A percentile compares a stretch with the other conserved stretches of the same genome.
phyloP scores from a whole-genome alignment of 495 filamentous ascomycete genomes.

The Lophiotrema nucula region DNA sequence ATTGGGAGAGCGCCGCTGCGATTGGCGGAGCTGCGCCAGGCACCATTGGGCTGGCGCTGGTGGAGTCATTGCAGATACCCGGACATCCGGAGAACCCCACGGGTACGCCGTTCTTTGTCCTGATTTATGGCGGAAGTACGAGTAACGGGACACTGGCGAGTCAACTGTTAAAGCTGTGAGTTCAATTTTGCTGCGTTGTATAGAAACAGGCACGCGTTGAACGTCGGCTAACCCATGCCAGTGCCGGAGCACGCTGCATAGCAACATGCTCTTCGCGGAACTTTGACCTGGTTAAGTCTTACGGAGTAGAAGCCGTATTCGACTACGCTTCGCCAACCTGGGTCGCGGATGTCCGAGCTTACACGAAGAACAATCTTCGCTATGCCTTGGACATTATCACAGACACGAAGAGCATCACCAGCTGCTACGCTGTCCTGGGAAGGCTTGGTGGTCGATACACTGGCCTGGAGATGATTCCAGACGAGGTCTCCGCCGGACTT shows the following conservation, averaged over 20 bases:
- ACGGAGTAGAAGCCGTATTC: not conserved
- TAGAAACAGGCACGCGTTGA: not conserved
- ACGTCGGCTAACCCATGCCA: not conserved
- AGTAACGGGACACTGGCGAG: not conserved
- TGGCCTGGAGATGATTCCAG: too few species aligned
- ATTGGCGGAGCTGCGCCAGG: not conserved
- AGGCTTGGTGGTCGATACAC: too few species aligned
- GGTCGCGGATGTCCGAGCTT: not conserved
- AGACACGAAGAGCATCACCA: too few species aligned
- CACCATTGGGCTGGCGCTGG: not conserved
- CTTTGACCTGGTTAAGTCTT: not conserved
- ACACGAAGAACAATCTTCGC: not conserved
- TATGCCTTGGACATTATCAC: not conserved
- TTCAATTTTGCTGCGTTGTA: not conserved
- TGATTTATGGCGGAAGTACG: not conserved
- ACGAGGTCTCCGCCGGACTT: too few species aligned
- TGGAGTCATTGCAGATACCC: not conserved
- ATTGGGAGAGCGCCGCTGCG: not conserved
- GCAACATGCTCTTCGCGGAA: not conserved
- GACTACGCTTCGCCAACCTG: conserved; percentile 4
- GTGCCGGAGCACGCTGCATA: not conserved
- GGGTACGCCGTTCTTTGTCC: not conserved
- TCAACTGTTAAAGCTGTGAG: not conserved
- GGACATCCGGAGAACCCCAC: not conserved
- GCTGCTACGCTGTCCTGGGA: too few species aligned